Evolutionary conservation across 495 filamentous ascomycete genomes (phyloP).

Genomic region (Aspergillus nidulans): DNA sequence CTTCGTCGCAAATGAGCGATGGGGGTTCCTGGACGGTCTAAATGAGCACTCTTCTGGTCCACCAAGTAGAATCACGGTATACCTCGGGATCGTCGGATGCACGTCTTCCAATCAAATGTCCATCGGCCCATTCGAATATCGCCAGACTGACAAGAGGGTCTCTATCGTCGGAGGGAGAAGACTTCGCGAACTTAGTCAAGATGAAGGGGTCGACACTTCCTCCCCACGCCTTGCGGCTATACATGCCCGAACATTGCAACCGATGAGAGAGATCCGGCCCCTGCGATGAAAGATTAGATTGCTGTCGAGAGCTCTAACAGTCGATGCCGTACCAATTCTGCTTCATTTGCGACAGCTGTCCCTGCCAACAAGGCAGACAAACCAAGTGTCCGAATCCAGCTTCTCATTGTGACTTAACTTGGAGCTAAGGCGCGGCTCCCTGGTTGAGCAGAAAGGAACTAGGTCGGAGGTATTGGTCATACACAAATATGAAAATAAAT

Average conservation of each 20-base stretch:
- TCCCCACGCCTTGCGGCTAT: constrained; percentile 84
- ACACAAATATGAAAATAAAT: neutral
- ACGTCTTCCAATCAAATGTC: constrained; percentile 64
- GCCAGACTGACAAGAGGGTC: constrained; percentile 80
- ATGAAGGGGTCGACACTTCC: constrained; percentile 87
- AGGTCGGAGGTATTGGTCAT: constrained; percentile 11
- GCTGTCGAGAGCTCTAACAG: constrained; percentile 20
- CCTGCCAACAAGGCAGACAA: constrained; percentile 50
- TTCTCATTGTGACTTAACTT: constrained; percentile 44
- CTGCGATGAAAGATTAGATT: constrained; percentile 35
- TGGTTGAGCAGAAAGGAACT: constrained; percentile 14
- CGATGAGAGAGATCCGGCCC: constrained; percentile 69
- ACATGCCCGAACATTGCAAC: constrained; percentile 97
- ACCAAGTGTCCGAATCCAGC: constrained; percentile 46
- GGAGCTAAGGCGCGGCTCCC: constrained; percentile 28
- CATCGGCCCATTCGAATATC: constrained; percentile 92
- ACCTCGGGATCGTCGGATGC: constrained; percentile 33
- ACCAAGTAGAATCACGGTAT: constrained; percentile 5
- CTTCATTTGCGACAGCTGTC: constrained; percentile 54
- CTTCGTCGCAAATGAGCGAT: constrained; percentile 73
- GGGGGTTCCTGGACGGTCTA: constrained; percentile 46
- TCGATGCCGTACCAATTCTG: constrained; percentile 50
- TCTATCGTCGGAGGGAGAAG: constrained; percentile 46
- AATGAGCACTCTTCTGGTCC: constrained; percentile 13
- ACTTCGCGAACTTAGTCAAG: constrained; percentile 70